Percentiles rank a stretch among this genome's conserved stretches.
phyloP scores from a whole-genome alignment of 768 basidiomycete species.

The Lactarius quietus region DNA sequence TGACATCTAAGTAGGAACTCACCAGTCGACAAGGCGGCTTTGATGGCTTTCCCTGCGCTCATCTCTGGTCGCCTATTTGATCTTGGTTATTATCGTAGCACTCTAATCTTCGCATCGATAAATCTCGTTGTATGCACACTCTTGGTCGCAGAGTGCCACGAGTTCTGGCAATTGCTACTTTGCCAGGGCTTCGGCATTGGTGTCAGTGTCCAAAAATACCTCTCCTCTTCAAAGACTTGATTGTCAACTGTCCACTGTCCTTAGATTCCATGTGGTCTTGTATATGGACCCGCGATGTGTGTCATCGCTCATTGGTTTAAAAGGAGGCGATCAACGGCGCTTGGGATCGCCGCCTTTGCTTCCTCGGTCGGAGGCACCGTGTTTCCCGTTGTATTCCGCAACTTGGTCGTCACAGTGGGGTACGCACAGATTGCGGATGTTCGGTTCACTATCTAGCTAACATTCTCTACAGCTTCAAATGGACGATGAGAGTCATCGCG shows the following conservation, averaged over 20 bases:
- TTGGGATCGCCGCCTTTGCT: conserved; percentile 63
- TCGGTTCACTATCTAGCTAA: neutral
- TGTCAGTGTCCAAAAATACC: conserved; percentile 39
- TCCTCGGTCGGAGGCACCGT: conserved; percentile 66
- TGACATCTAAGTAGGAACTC: neutral
- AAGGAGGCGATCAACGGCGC: conserved; percentile 48
- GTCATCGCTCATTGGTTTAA: conserved; percentile 75
- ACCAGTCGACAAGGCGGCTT: conserved; percentile 47
- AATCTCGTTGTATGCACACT: conserved; percentile 55
- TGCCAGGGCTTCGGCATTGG: conserved; percentile 70
- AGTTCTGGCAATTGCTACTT: conserved; percentile 76
- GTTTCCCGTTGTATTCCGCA: conserved; percentile 58
- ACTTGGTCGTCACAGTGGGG: conserved; percentile 54
- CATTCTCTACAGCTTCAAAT: conserved; percentile 50
- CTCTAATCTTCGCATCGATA: conserved; percentile 46
- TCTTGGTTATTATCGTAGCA: conserved; percentile 57
- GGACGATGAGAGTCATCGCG: conserved; percentile 72
- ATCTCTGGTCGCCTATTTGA: conserved; percentile 72
- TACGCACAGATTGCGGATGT: conserved; percentile 26
- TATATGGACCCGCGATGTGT: conserved; percentile 59
- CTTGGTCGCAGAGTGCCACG: conserved; percentile 64
- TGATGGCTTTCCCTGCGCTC: conserved; percentile 60
- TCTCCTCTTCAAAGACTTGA: neutral
- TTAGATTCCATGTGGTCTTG: conserved; percentile 42
- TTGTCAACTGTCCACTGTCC: neutral